Base-by-base conservation (phyloP, 2,329 filamentous ascomycete species). In the Mariannaea sp. region DNA sequence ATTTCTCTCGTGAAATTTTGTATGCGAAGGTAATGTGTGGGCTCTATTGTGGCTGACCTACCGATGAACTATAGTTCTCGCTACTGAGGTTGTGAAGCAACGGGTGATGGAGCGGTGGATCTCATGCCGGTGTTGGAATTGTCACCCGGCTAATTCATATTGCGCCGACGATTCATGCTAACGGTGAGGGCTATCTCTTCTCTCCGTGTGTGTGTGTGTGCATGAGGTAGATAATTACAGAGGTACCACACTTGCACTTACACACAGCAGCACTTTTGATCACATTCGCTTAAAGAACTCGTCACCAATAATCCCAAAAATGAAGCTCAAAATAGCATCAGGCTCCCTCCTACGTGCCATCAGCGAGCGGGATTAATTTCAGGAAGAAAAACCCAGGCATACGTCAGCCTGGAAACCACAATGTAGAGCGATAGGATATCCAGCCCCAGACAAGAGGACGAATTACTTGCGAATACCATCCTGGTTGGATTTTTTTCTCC, bases 291-390 rank as follows among this genome's bases (percentile, higher is more conserved):
- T n/a, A n/a, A n/a, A n/a, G 29, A 49, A 20, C 39, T 53, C 32
- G 43, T 64, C 57, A 55, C 49, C 42, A 52, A 50, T 53, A 58
- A 45, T 62, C 51, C 58, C 61, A 49, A 62, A 45, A 54, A 49
- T 57, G 43, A 53, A 49, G 48, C 49, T 49, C 46, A 55, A 44
- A 42, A 59, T 49, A 54, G 44, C 36, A 39, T 51, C 47, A 57
- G 53, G 49, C 52, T 55, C 60, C 56, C 60, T 65, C n/a, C n/a
- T n/a, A n/a, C 64, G 62, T 59, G 60, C 42, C 32, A 20, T 30
- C 55, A 27, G 45, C 46, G 35, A 47, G 29, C 40, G 49, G 46
- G 43, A 50, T 32, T 53, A 52, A 17, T 41, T 41, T 39, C 53
- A 41, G 42, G 41, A 49, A 32, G 54, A 60, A 24, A 16, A 7